Evolutionary conservation across 225 moss, liverwort and hornwort genomes (phyloP).

Genomic region (Polytrichum commune): DNA sequence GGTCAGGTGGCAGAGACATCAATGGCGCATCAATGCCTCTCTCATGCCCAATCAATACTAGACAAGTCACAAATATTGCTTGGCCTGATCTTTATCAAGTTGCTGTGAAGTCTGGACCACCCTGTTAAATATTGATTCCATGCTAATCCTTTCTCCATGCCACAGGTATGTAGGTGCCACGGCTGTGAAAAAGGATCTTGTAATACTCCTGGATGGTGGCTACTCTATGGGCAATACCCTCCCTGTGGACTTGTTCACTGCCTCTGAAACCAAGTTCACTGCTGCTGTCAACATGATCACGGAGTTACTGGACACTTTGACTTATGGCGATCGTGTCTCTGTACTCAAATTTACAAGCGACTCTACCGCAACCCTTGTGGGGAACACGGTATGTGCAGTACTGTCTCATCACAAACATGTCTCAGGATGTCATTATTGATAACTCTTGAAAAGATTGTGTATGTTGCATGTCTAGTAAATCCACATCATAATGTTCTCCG

Average conservation of each 20-base stretch:
- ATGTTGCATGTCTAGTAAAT: not conserved
- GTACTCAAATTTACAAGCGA: constrained; percentile 33
- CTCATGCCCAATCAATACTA: too few relatives aligned
- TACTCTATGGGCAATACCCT: constrained; percentile 40
- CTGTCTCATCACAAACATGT: too few relatives aligned
- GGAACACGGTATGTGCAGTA: constrained; percentile 16
- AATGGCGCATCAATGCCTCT: too few relatives aligned
- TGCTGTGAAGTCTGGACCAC: too few relatives aligned
- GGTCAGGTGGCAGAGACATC: too few relatives aligned
- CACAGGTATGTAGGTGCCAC: constrained; percentile 42
- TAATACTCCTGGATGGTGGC: constrained; percentile 37
- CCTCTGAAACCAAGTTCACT: constrained; percentile 14
- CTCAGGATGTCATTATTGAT: too few relatives aligned
- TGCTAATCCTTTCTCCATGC: not conserved
- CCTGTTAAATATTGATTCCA: not conserved
- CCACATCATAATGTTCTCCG: not conserved
- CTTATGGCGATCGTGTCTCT: constrained; percentile 36
- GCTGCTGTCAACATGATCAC: constrained; percentile 33
- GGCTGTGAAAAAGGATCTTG: constrained; percentile 32
- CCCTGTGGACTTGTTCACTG: constrained; percentile 25
- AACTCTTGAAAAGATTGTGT: too few relatives aligned
- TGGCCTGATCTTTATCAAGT: too few relatives aligned
- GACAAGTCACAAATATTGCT: too few relatives aligned
- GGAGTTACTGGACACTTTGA: constrained; percentile 43
- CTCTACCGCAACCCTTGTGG: constrained; percentile 7